These are phyloP conservation scores for Codiaeum variegatum DNA, from an alignment of 441 rosid species.

Conservation along the genomic window DNA sequence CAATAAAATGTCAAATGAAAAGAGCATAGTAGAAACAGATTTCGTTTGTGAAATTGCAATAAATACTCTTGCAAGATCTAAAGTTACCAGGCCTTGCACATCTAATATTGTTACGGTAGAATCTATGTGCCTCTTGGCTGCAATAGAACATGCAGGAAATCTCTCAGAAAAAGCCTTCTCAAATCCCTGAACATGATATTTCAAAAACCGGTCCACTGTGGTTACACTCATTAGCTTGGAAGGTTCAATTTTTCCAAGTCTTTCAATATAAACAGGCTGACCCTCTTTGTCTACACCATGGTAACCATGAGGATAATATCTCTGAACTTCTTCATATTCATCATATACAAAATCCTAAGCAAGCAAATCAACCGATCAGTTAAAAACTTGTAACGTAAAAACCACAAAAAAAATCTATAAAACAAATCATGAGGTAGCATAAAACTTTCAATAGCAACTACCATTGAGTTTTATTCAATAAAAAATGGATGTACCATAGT, in stretches of 20 bases:
- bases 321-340: conserved; percentile 71
- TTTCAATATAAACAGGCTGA: conserved; percentile 78
- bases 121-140: conserved; percentile 77
- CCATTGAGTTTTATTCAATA: conserved; percentile 2
- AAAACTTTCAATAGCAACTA: conserved; percentile 17
- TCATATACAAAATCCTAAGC: conserved; percentile 79
- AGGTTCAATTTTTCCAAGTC: conserved; percentile 71
- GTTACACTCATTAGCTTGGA: conserved; percentile 71
- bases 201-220: conserved; percentile 74
- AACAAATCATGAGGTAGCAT: neutral
- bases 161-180: conserved; percentile 80
- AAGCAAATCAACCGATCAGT: conserved; percentile 7
- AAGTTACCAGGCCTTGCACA: conserved; percentile 75
- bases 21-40: conserved; percentile 6
- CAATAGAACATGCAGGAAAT: conserved; percentile 88
- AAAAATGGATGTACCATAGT: neutral
- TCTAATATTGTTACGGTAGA: conserved; percentile 72
- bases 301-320: conserved; percentile 86
- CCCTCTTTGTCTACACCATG: conserved; percentile 94
- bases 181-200: conserved; percentile 86
- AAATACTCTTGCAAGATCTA: conserved; percentile 12
- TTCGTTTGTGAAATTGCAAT: neutral
- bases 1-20: conserved; percentile 18
- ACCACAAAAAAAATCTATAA: neutral
- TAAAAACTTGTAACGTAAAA: conserved; percentile 10